Evolutionary conservation across 306 rosid genomes (phyloP).

Genomic region (Castanea crenata): DNA sequence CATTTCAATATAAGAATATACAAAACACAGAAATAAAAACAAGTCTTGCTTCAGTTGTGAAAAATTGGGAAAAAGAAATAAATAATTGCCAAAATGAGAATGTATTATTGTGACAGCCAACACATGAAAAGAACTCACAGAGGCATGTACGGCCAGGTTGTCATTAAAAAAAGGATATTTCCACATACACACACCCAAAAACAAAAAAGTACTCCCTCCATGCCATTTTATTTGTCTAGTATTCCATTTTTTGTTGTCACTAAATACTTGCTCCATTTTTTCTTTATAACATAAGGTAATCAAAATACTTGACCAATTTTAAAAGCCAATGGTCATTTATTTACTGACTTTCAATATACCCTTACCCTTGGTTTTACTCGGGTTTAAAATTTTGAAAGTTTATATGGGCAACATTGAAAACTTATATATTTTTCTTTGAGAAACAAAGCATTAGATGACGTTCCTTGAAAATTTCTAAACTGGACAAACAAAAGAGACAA

Average conservation of each 20-base stretch:
- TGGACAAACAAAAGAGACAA: too few species aligned
- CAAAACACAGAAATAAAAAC: neutral
- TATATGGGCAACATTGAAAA: too few species aligned
- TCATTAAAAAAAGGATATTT: neutral
- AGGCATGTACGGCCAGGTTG: neutral
- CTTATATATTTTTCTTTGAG: too few species aligned
- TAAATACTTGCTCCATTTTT: too few species aligned
- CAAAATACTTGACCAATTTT: too few species aligned
- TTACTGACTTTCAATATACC: neutral
- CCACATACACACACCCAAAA: neutral
- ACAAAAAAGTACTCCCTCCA: too few species aligned
- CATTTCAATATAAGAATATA: neutral
- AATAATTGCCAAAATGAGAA: neutral
- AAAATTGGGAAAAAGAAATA: constrained; percentile 1
- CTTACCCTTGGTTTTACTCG: neutral
- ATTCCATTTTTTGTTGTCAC: too few species aligned
- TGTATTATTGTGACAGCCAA: neutral
- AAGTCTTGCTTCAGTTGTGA: neutral
- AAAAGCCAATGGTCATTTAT: too few species aligned
- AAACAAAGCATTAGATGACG: too few species aligned
- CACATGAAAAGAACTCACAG: neutral
- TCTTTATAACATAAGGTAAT: too few species aligned
- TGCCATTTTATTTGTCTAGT: too few species aligned
- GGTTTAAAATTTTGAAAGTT: neutral
- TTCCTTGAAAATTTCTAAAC: too few species aligned